Evolutionary conservation across 805 yeast genomes (phyloP), one percentile per base, ranked within the genome.

Genomic region (Yamadazyma laniorum): DNA sequence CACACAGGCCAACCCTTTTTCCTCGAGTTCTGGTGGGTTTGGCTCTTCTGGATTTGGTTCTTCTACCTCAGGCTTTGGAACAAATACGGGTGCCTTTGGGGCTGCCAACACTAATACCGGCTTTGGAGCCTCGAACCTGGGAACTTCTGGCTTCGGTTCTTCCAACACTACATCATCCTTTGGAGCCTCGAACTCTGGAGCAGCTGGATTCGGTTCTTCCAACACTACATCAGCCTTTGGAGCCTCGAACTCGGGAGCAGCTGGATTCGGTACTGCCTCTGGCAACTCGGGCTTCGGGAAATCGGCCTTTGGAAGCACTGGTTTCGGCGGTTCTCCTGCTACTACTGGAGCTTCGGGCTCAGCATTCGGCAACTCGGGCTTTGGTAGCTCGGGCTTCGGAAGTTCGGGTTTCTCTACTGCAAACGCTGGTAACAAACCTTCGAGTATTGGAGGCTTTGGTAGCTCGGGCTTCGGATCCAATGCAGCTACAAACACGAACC

Each of bases 311-410:
- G 50, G 50, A 13, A 11, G 16, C n/a, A 6, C 28, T 33, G 35
- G 33, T 11, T 32, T 32, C 16, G 35, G 29, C 8, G 7, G 6
- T 17, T 15, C 13, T 6, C 16, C 36, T 14, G 13, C 29, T 16
- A 13, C 37, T 16, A 26, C 44, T 3, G 51, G 47, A 3, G 47
- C 48, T 35, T 53, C 52, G 1, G 34, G 37, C 18, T 34, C 52
- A 6, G 36, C 45, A 8, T 46, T 40, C 32, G 33, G 42, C 26
- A 17, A n/a, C 18, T 15, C 32, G 18, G 47, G 43, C n/a, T 41
- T 42, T 42, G 49, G 47, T 1, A 39, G 40, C 25, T 27, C 48
- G 11, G 49, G 47, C 5, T 46, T 49, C 34, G 45, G 47, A 15
- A 13, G 33, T 17, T 34, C 45, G 11, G 47, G 42, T 2, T 41